These are phyloP conservation scores for Chytriomyces hyalinus DNA, from an alignment of 192 early-diverging fungal genomes.

Conservation along the genomic window DNA sequence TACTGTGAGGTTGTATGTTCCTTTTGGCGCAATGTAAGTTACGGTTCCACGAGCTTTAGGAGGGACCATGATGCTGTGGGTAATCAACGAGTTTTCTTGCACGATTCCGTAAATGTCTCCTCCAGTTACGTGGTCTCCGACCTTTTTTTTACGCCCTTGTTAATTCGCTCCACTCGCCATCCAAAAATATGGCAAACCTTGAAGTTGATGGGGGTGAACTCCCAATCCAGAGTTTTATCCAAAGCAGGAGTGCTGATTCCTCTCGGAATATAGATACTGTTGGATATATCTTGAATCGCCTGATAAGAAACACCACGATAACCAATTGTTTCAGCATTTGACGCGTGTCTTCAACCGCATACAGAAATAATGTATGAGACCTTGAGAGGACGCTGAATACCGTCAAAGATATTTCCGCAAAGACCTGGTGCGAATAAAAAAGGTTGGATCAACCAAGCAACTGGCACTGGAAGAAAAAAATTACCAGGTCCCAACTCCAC, in stretches of 20 bases:
- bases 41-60: conserved; percentile 93
- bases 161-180: neutral
- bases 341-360: neutral
- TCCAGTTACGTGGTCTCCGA: conserved; percentile 97
- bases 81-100: conserved; percentile 93
- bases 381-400: conserved; percentile 98
- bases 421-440: conserved; percentile 54
- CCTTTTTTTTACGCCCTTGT: conserved; percentile 40
- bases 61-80: conserved; percentile 93
- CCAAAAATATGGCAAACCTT: conserved; percentile 57
- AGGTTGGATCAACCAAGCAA: neutral
- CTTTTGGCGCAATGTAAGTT: conserved; percentile 93
- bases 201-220: conserved; percentile 92
- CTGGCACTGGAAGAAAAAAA: neutral
- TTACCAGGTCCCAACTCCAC: conserved; percentile 97
- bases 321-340: neutral
- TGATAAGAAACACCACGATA: conserved; percentile 17
- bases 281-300: conserved; percentile 89
- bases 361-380: conserved; percentile 47
- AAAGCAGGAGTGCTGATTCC: conserved; percentile 98
- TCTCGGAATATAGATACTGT: conserved; percentile 98
- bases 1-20: conserved; percentile 85
- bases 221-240: conserved; percentile 88
- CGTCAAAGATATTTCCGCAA: conserved; percentile 96
- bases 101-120: conserved; percentile 96